A percentile compares a stretch with the other conserved stretches of the same genome.
Conservation (phyloP, 225 moss, liverwort and hornwort genomes). For the Sphagnum contortum region DNA sequence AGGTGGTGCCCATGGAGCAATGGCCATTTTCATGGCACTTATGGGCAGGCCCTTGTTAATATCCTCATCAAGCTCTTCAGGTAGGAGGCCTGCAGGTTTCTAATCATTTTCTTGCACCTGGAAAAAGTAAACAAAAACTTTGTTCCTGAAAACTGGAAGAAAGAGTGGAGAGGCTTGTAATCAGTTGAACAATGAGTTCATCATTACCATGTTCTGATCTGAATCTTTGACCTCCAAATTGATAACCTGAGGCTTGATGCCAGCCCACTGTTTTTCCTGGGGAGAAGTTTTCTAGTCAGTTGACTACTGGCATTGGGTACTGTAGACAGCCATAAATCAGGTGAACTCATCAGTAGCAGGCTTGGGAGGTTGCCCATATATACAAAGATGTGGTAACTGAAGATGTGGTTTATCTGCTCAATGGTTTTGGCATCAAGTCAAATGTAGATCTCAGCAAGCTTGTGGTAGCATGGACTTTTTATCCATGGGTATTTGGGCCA, state of each 20-base stretch:
- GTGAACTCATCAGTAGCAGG: conserved; percentile 95
- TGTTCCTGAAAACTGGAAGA: no score
- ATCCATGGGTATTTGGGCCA: conserved; percentile 71
- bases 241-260: no score
- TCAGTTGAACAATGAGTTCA: no score
- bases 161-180: no score
- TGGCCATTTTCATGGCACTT: conserved; percentile 95
- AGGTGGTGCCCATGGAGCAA: conserved; percentile 57
- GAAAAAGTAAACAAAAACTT: no score
- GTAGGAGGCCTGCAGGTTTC: conserved; percentile 14
- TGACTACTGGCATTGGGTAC: no score
- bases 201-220: no score
- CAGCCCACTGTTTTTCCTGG: no score
- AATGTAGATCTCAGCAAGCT: conserved; percentile 78
- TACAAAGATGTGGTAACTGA: conserved; percentile 94
- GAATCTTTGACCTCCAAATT: no score
- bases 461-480: conserved; percentile 70
- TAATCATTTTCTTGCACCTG: no score
- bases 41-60: conserved; percentile 85
- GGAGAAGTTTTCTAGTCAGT: no score
- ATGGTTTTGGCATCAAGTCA: conserved; percentile 82
- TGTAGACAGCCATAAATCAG: conserved; percentile 83
- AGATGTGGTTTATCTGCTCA: conserved; percentile 84
- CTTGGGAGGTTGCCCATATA: conserved; percentile 80
- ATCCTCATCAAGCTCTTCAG: conserved; percentile 81